Evolutionary conservation across 257 asterid genomes (phyloP), one percentile per base, ranked within the genome.

Genomic region (Linderniella brevidens): DNA sequence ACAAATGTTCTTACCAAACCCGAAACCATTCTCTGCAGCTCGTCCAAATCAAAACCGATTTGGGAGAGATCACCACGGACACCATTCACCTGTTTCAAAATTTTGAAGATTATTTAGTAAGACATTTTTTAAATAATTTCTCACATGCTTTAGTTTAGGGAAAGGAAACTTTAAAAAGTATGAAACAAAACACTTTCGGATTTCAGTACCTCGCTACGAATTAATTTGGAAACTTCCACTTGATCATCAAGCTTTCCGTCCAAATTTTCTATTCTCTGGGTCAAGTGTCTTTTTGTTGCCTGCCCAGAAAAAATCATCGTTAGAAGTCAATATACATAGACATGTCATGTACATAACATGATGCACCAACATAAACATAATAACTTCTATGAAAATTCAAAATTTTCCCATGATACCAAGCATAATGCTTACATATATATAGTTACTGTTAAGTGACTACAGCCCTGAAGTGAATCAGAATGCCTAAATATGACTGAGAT

Each of bases 231-330:
- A 11, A 87, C 50, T 60, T 77, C 92, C 53, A 79, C 67, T 75
- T 87, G 97, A 48, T 79, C 93, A 63, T 87, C 94, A 25, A 82
- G 65, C 65, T 82, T 86, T 58, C 80, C 92, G 35, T 86, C 94
- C 82, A 87, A 66, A 48, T 79, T 87, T 70, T 77, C 93, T 53
- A 82, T 79, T 67, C 97, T 66, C 67, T 87, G 97, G 8, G 97
- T 82, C 68, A 87, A 72, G 71, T 87, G 93, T 67, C 67, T 72
- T 68, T 87, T 87, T 41, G 97, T 61, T 11, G 92, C 93, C 93
- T 82, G 61, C 43, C 29, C 38, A 45, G 49, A 45, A 43, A 43
- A 14, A 25, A 25, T 25, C 32, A 25, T 25, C 6, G 32, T 25
- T 25, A 25, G 32, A 25, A 25, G 32, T 25, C 3, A 25, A 3